Evolutionary conservation across 1,139 yeast genomes (phyloP).

Genomic region (Saccharomyces hybrid): DNA sequence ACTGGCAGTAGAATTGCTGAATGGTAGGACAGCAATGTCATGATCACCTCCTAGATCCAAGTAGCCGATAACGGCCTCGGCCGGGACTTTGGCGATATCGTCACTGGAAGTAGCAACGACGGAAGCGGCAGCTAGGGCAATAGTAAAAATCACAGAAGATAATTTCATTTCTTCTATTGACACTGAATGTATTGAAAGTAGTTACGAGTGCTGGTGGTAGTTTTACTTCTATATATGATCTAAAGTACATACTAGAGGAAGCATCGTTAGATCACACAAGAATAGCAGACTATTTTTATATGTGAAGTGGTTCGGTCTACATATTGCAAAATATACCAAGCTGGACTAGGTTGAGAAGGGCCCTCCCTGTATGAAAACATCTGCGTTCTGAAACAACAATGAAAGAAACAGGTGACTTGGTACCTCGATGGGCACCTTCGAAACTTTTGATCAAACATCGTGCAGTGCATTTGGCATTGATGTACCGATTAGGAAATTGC

Average conservation of each 20-base stretch:
- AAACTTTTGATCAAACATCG: background rate
- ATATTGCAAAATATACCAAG: background rate
- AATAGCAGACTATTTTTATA: background rate
- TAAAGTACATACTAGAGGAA: background rate
- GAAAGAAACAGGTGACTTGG: background rate
- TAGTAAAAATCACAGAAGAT: constrained; percentile 10
- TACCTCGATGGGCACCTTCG: background rate
- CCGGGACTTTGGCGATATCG: constrained; percentile 6
- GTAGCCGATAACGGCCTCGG: constrained; percentile 5
- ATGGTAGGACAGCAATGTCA: background rate
- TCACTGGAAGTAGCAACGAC: constrained; percentile 10
- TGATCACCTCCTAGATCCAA: background rate
- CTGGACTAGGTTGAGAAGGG: background rate
- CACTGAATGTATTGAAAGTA: background rate
- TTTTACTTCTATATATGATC: background rate
- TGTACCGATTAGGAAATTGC: constrained; percentile 9
- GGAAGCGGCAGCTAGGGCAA: constrained; percentile 13
- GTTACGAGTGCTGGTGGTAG: background rate
- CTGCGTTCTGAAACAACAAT: background rate
- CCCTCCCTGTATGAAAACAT: background rate
- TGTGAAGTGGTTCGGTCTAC: background rate
- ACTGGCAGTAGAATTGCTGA: constrained; percentile 4
- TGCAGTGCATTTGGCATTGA: constrained; percentile 6
- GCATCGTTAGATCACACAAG: background rate
- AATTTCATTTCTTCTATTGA: constrained; percentile 13